These are phyloP conservation scores for Pleurotus cornucopiae DNA, from an alignment of 768 basidiomycete genomes.

Conservation along the genomic window DNA sequence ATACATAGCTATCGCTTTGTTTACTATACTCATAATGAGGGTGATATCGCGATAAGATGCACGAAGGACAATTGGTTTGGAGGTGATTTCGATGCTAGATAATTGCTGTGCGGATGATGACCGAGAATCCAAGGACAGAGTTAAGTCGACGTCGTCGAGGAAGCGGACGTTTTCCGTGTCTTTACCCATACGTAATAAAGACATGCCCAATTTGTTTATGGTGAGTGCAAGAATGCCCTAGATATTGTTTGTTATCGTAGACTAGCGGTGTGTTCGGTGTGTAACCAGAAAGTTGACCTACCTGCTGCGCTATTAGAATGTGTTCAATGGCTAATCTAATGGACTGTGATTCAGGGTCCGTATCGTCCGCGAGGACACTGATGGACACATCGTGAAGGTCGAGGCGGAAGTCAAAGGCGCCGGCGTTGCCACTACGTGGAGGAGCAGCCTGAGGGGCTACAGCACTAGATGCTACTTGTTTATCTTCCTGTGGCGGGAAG, in stretches of 20 bases:
- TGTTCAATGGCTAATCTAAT: slow-evolving; percentile 83
- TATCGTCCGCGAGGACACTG: slow-evolving; percentile 82
- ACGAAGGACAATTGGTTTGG: slow-evolving; percentile 84
- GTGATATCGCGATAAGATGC: slow-evolving; percentile 95
- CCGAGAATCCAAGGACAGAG: slow-evolving; percentile 84
- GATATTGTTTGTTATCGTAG: not conserved
- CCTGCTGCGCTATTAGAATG: slow-evolving; percentile 89
- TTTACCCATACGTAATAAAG: slow-evolving; percentile 82
- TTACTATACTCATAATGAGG: slow-evolving; percentile 81
- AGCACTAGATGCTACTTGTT: slow-evolving; percentile 7
- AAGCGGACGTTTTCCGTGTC: slow-evolving; percentile 83
- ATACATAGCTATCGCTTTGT: slow-evolving; percentile 84
- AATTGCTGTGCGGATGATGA: slow-evolving; percentile 64
- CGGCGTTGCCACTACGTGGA: slow-evolving; percentile 12
- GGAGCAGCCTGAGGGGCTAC: slow-evolving; percentile 10
- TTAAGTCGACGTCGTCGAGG: slow-evolving; percentile 88
- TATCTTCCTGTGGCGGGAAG: slow-evolving; percentile 21
- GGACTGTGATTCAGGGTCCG: slow-evolving; percentile 74
- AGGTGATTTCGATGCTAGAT: slow-evolving; percentile 77
- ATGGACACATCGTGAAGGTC: slow-evolving; percentile 90
- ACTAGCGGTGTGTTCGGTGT: not conserved
- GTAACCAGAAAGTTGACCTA: slow-evolving; percentile 21
- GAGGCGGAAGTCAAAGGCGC: slow-evolving; percentile 59
- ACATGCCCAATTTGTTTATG: slow-evolving; percentile 87
- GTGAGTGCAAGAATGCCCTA: slow-evolving; percentile 81